Evolutionary conservation across 805 yeast genomes (phyloP), one percentile per base, ranked within the genome.

Genomic region (Kuraishia hungarica): DNA sequence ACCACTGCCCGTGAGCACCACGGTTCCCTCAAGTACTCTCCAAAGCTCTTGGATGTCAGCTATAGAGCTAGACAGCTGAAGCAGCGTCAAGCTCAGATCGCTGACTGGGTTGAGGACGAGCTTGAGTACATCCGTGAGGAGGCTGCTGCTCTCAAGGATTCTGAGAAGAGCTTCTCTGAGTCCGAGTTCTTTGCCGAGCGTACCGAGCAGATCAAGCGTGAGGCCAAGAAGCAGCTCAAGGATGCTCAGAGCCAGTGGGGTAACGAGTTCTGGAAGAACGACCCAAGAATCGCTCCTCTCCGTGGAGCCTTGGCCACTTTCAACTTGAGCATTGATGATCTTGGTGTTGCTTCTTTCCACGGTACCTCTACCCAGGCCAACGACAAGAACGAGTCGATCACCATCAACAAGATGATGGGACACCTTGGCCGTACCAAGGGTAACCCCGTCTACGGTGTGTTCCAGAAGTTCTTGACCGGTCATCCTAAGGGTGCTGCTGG

Each of bases 401-500:
- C 98, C 48, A 79, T 96, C 71, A 86, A 94, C 72, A 75, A 80
- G 65, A 94, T 96, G 97, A 87, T 96, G 85, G 76, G 80, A 67
- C 99, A 94, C 70, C 79, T 94, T 69, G 99, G 98, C 64, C 87
- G 99, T 77, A 77, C 96, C 56, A 91, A 89, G 77, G 99, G 99
- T 77, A 96, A 94, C 77, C 96, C 99, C 60, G 92, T 96, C 52
- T 80, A 87, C 64, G 97, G 98, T 82, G 96, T 94, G 55, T 93
- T 96, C 96, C 99, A 94, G 77, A 94, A 94, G 76, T 94, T 82
- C 84, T 83, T 94, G 69, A 94, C 99, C 65, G 99, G 99, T 76
- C 99, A 94, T 80, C 99, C 99, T 66, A 94, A 94, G 88, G 99
- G 99, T 83, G 99, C 99, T 65, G 99, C 99, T 56, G 99, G 97